These are phyloP conservation scores for Pythium aquatile DNA, from an alignment of 352 stramenopile species.

Conservation along the genomic window DNA sequence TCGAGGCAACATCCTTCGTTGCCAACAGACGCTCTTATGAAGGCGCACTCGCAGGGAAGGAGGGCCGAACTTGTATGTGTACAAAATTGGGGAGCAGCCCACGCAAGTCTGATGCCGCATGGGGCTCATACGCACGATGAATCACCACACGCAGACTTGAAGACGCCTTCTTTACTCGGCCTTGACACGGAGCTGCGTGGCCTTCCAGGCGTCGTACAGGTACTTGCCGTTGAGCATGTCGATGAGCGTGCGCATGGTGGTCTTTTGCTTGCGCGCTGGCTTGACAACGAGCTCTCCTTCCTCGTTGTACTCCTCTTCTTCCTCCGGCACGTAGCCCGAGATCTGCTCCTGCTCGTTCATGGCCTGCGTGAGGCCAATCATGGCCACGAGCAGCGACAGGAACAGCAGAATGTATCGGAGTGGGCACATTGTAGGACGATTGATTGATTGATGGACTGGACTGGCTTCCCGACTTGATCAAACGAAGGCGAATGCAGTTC, in stretches of 20 bases:
- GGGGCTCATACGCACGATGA: not conserved
- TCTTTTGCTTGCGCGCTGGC: constrained; percentile 31
- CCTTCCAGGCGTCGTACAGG: constrained; percentile 81
- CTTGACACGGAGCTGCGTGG: constrained; percentile 61
- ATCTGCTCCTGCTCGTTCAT: constrained; percentile 67
- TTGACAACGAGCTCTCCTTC: constrained; percentile 40
- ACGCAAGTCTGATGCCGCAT: not conserved
- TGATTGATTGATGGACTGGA: not conserved
- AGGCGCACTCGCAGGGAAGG: not conserved
- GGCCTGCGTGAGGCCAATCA: constrained; percentile 81
- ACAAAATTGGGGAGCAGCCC: not conserved
- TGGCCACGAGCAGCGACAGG: constrained; percentile 80
- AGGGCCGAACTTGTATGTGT: constrained; percentile 4
- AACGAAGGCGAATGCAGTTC: constrained; percentile 4
- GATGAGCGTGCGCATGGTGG: constrained; percentile 67
- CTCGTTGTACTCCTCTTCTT: constrained; percentile 50
- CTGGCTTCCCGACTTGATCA: not conserved
- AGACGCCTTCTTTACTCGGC: constrained; percentile 29
- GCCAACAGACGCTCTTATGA: not conserved
- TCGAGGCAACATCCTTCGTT: not conserved
- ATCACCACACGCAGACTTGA: not conserved
- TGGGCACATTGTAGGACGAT: constrained; percentile 54
- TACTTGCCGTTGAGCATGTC: constrained; percentile 90
- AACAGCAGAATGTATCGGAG: constrained; percentile 85
- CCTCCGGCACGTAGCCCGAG: constrained; percentile 45